Percentiles rank a stretch among this genome's conserved stretches.
phyloP scores from a whole-genome alignment of 2,329 filamentous ascomycete species.

The Fusarium aywerte region DNA sequence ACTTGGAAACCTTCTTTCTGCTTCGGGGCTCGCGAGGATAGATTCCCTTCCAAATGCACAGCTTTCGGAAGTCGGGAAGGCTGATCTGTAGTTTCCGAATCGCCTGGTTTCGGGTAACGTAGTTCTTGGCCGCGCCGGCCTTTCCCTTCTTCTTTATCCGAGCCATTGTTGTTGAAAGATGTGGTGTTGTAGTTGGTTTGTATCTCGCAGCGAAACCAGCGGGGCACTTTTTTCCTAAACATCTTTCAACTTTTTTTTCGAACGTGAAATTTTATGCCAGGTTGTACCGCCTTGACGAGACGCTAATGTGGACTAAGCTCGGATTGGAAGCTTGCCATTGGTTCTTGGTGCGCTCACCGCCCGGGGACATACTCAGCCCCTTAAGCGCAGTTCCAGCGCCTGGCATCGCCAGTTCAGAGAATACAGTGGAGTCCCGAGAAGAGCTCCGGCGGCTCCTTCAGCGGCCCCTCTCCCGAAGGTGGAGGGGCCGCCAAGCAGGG shows the following conservation, averaged over 20 bases:
- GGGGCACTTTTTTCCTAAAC: conserved; percentile 48
- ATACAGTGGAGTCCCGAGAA: conserved; percentile 23
- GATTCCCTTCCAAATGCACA: conserved; percentile 99
- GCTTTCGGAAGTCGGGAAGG: conserved; percentile 94
- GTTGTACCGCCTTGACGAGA: conserved; percentile 42
- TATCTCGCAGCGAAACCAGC: conserved; percentile 43
- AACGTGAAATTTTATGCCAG: conserved; percentile 51
- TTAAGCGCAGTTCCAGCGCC: conserved; percentile 18
- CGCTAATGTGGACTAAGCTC: conserved; percentile 12
- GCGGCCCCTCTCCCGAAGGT: conserved; percentile 40
- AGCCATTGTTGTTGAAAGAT: conserved; percentile 62
- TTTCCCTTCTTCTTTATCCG: conserved; percentile 93
- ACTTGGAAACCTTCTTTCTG: conserved; percentile 96
- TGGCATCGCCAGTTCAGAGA: conserved; percentile 29
- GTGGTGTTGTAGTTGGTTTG: conserved; percentile 35
- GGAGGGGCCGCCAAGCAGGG: conserved; percentile 37
- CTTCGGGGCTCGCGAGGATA: conserved; percentile 97
- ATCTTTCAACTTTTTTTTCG: conserved; percentile 51
- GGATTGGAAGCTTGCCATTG: conserved; percentile 4
- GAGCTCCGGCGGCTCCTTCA: conserved; percentile 33
- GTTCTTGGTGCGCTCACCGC: conserved; percentile 13
- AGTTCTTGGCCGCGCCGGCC: conserved; percentile 95
- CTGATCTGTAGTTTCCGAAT: conserved; percentile 98
- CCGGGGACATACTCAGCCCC: conserved; percentile 18
- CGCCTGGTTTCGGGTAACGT: conserved; percentile 95